Conservation (phyloP, 768 basidiomycete species). For the Kwoniella pini region DNA sequence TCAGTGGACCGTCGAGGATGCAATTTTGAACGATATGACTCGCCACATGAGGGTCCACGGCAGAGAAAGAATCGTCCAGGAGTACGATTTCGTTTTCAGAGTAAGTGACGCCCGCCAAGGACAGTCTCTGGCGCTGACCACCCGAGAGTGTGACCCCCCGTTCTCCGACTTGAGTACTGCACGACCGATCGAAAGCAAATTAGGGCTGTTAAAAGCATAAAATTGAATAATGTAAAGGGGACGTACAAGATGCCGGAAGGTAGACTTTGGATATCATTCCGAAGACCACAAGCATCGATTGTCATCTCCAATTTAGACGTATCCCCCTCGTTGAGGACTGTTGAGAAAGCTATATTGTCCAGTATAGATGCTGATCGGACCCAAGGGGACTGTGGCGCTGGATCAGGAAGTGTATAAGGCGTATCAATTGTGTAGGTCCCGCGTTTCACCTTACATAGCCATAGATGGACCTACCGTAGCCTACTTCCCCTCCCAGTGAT, state of each 20-base stretch:
- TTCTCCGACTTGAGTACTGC: constrained; percentile 72
- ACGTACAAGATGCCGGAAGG: constrained; percentile 4
- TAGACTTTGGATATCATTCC: constrained; percentile 31
- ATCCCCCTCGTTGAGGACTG: constrained; percentile 25
- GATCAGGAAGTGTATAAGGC: neutral
- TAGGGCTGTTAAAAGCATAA: no score
- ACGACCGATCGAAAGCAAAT: neutral
- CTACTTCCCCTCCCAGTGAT: constrained; percentile 38
- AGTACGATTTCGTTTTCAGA: constrained; percentile 45
- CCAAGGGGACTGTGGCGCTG: constrained; percentile 53
- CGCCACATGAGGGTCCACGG: constrained; percentile 76
- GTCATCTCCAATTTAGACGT: constrained; percentile 20
- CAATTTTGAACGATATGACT: constrained; percentile 67
- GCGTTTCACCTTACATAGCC: no score
- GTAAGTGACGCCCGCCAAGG: constrained; percentile 47
- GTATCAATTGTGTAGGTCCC: neutral
- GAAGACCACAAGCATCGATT: constrained; percentile 49
- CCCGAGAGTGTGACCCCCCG: constrained; percentile 61
- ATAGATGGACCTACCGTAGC: constrained; percentile 38
- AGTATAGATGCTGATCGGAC: constrained; percentile 49
- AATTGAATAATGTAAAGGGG: no score
- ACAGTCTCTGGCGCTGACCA: constrained; percentile 50
- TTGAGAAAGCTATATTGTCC: constrained; percentile 50
- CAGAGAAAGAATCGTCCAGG: constrained; percentile 61
- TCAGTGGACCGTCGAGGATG: constrained; percentile 57